Evolutionary conservation across 2,329 filamentous ascomycete genomes (phyloP).

Genomic region (Xylaria sp.): DNA sequence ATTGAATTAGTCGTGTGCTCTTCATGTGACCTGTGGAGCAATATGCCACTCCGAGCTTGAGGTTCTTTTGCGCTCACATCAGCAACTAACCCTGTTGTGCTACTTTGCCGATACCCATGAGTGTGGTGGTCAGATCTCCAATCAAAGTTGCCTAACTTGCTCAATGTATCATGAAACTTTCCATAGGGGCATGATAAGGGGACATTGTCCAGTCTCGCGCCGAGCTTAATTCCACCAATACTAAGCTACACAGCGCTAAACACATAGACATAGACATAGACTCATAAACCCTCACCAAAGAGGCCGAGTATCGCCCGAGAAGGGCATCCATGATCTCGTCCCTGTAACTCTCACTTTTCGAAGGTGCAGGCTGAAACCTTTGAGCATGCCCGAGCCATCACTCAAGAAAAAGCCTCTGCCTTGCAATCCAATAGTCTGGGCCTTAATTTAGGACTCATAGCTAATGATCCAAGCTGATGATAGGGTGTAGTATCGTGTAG

Average conservation of each 20-base stretch:
- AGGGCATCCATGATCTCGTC: background rate
- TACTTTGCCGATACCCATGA: background rate
- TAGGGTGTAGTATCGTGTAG: background rate
- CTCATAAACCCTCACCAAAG: background rate
- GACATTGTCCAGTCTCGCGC: background rate
- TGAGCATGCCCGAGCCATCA: too few species aligned
- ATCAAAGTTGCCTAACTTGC: background rate
- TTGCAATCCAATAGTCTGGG: too few species aligned
- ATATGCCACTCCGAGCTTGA: background rate
- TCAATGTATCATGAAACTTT: background rate
- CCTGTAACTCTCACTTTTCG: background rate
- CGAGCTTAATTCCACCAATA: background rate
- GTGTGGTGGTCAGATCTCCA: background rate
- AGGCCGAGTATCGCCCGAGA: background rate
- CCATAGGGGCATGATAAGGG: background rate
- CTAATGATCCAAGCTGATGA: background rate
- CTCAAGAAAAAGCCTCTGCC: background rate
- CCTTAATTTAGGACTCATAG: background rate
- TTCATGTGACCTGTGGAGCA: background rate
- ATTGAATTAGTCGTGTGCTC: background rate
- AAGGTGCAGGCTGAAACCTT: too few species aligned
- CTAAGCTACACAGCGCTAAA: background rate
- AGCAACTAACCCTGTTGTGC: background rate
- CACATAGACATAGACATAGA: too few species aligned
- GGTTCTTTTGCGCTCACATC: background rate